A percentile compares a stretch with the other conserved stretches of the same genome.
Conservation (phyloP, 192 early-diverging fungal genomes). For the Coemansia sp. region DNA sequence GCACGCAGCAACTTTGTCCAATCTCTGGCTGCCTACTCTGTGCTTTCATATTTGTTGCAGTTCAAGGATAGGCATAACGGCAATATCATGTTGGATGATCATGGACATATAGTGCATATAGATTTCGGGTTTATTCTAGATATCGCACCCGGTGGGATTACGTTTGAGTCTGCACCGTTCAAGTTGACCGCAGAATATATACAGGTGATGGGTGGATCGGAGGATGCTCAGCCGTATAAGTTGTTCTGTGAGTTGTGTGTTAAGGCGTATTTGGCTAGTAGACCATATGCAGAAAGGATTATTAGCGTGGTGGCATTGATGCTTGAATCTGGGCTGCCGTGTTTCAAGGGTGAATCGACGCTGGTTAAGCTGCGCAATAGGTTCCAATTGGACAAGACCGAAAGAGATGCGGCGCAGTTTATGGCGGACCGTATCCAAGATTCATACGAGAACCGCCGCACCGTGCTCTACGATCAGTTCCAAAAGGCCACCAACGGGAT, state of each 20-base stretch:
- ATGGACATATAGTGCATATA: conserved; percentile 97
- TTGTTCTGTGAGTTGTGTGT: conserved; percentile 89
- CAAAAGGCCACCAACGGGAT: conserved; percentile 81
- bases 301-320: conserved; percentile 87
- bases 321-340: conserved; percentile 94
- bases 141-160: conserved; percentile 97
- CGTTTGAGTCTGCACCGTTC: conserved; percentile 95
- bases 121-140: conserved; percentile 99
- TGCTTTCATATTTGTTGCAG: conserved; percentile 92
- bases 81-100: conserved; percentile 98
- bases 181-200: conserved; percentile 98
- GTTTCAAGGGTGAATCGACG: conserved; percentile 93
- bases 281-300: conserved; percentile 92
- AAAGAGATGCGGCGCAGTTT: conserved; percentile 91
- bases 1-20: conserved; percentile 94
- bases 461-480: conserved; percentile 78
- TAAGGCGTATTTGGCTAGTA: conserved; percentile 85
- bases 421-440: conserved; percentile 88
- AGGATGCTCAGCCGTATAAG: conserved; percentile 75
- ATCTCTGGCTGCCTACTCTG: conserved; percentile 91
- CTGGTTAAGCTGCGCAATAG: conserved; percentile 78
- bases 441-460: conserved; percentile 91
- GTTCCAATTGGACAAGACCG: conserved; percentile 88
- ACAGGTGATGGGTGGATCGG: conserved; percentile 91
- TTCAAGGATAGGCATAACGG: conserved; percentile 99